Base-by-base conservation (phyloP, 1,284 basidiomycete species). In the Rhizopogon parksii region DNA sequence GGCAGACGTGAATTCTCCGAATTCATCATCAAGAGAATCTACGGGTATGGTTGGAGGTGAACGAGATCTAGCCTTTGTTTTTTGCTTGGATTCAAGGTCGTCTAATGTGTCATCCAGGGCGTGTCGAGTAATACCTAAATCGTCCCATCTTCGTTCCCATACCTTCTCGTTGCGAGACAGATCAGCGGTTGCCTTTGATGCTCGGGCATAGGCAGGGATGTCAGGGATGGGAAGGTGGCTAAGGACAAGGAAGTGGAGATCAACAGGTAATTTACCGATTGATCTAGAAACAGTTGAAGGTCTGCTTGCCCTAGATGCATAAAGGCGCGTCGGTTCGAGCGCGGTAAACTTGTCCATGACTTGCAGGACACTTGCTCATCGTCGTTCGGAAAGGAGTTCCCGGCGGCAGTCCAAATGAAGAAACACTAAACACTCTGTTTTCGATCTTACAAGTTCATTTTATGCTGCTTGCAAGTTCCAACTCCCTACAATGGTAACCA, bases 1-100 rank as follows among this genome's bases (percentile, higher is more conserved):
- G 14, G 70, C 79, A 0, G 77, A 72, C 0, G 83, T 72, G 62
- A 89, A 95, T 64, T 95, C 93, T 0, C 93, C 94, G 72, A 97
- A 98, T 36, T 95, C 94, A 57, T 95, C 91, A 52, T 91, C 82
- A 39, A 68, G 65, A 34, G 67, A 69, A 36, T 72, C 79, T 5
- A 82, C 76, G 2, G 75, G 58, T 12, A 85, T 74, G 0, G 75
- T 82, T 0, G 85, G 80, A 11, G 83, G 81, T 37, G 57, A 53
- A 19, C 45, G 53, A 11, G 47, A 21, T 38, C 5, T 32, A 42
- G 45, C 15, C 55, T 14, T 55, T 47, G 12, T 43, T 47, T 56
- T 59, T 45, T 49, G 59, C 45, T 40, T 59, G 39, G 53, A 48
- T 57, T 90, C 86, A 15, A 91, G 72, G 7, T 79, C 72, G 50